Evolutionary conservation across 2,329 filamentous ascomycete genomes (phyloP).

Genomic region (Claviceps digitariae): DNA sequence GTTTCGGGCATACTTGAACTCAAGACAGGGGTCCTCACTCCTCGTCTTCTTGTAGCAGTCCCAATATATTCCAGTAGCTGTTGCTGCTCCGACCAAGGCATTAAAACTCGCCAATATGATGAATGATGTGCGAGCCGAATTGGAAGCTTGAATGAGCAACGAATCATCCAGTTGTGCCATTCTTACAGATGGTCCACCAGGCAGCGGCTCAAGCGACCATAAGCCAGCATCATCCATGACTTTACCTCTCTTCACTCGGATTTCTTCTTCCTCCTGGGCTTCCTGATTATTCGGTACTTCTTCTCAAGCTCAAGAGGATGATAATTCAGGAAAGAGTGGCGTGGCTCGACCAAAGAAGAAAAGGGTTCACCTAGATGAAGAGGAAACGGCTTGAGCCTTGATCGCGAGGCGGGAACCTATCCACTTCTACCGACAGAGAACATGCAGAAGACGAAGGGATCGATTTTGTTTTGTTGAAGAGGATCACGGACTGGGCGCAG

Average conservation of each 20-base stretch:
- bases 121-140: conserved; percentile 46
- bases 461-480: too few relatives aligned
- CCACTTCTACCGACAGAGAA: background rate
- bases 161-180: conserved; percentile 1
- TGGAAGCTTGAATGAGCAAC: conserved; percentile 31
- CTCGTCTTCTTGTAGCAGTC: conserved; percentile 36
- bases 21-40: conserved; percentile 25
- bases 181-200: conserved; percentile 6
- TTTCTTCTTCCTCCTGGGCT: background rate
- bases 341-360: too few relatives aligned
- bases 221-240: conserved; percentile 2
- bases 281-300: background rate
- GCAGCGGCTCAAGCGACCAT: conserved; percentile 4
- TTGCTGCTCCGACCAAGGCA: conserved; percentile 41
- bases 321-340: too few relatives aligned
- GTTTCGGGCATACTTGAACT: conserved; percentile 25
- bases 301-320: too few relatives aligned
- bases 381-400: too few relatives aligned
- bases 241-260: background rate
- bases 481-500: too few relatives aligned
- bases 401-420: background rate
- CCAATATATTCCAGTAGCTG: conserved; percentile 41
- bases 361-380: too few relatives aligned
- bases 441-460: too few relatives aligned
- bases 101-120: conserved; percentile 50